Evolutionary conservation across 2,329 filamentous ascomycete species (phyloP), one percentile per base, ranked within the genome.

Genomic region (Colletotrichum kahawae): DNA sequence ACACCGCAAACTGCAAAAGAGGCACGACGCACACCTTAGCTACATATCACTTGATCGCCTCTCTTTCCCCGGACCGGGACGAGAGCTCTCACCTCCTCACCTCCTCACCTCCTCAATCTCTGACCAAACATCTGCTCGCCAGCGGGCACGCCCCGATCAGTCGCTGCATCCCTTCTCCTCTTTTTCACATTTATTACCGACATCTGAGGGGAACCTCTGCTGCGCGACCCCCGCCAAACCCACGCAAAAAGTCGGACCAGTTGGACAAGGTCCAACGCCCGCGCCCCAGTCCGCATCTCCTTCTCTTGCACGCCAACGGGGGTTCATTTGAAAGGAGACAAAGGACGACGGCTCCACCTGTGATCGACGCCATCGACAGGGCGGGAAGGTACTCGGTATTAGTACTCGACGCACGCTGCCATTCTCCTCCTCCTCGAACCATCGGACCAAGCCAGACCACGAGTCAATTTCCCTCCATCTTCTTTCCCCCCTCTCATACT

Each of bases 301-400:
- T 48, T 36, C 38, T 67, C 56, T 75, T 48, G 62, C 69, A 75
- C 63, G 57, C 69, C 69, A 68, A 73, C 73, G 43, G 73, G 56
- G 73, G 67, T 68, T 73, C 73, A 67, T 72, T 75, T 65, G 62
- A 72, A 75, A 75, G 69, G 73, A 75, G 73, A 75, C 73, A 75
- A 75, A 72, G 73, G 69, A 67, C 63, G 36, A 27, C 48, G 43
- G 70, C 59, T 64, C 73, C 73, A 72, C 73, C 57, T 63, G 63
- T 67, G 73, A 75, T 75, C 73, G 69, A 72, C 73, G 27, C 73
- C 73, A 51, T 75, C 63, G 69, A 63, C 69, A 67, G 68, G 69
- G 73, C 64, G 33, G 63, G 64, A 67, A 63, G 29, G 66, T 34
- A 63, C 59, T 67, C 72, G 43, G 72, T 72, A 72, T 75, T 75